Evolutionary conservation across 2,329 filamentous ascomycete species (phyloP).

Genomic region (Fusarium albosuccineum): DNA sequence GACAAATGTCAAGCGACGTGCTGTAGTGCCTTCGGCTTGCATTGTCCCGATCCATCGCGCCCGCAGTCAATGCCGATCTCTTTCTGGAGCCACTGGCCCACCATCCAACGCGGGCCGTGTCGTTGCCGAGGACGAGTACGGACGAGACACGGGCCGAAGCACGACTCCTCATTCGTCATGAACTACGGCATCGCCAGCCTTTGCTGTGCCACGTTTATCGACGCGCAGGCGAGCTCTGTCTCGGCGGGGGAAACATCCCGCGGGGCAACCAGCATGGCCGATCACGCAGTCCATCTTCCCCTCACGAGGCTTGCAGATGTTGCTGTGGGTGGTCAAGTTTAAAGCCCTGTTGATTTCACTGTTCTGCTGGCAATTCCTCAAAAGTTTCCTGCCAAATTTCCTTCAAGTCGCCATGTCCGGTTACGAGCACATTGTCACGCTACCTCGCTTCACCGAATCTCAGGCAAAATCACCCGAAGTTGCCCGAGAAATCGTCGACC

Average conservation of each 20-base stretch:
- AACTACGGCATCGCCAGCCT: neutral
- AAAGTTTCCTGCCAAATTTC: too few relatives aligned
- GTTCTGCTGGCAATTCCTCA: too few relatives aligned
- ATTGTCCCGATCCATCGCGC: too few relatives aligned
- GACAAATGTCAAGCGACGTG: too few relatives aligned
- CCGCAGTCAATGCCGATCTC: neutral
- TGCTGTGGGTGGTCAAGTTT: neutral
- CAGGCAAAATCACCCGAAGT: slow-evolving; percentile 7
- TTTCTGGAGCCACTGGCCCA: neutral
- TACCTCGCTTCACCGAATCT: slow-evolving; percentile 8
- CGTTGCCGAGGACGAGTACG: neutral
- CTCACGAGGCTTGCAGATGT: neutral
- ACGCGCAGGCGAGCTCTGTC: neutral
- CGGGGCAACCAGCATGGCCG: neutral
- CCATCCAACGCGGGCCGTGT: slow-evolving; percentile 1
- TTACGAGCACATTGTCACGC: slow-evolving; percentile 5
- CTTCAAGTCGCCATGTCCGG: neutral
- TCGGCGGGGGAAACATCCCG: neutral
- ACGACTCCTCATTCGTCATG: neutral
- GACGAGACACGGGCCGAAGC: slow-evolving; percentile 5
- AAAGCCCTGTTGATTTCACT: neutral
- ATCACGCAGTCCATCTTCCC: slow-evolving; percentile 4
- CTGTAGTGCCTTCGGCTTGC: too few relatives aligned
- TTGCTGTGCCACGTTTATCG: neutral
- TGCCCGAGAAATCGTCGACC: neutral